phyloP scores from a whole-genome alignment of 805 yeast genomes.

The Saccharomyces paradoxus region DNA sequence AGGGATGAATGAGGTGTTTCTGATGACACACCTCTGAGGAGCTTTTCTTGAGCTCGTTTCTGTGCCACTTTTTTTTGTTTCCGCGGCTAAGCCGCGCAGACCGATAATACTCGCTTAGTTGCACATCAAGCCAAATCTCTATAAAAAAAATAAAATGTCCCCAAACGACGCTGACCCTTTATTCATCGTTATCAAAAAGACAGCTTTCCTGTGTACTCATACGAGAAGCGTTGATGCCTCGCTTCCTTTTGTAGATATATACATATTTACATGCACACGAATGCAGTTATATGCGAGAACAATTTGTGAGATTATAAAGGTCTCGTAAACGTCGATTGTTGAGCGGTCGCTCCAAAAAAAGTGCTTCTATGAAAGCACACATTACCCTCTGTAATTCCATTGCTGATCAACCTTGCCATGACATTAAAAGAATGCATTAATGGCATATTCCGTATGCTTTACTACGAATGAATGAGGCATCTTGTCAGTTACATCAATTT shows the following conservation, averaged over 20 bases:
- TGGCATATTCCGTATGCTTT: conserved; percentile 38
- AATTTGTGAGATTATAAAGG: not conserved
- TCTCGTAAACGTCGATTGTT: not conserved
- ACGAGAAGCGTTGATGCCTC: not conserved
- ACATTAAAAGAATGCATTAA: conserved; percentile 11
- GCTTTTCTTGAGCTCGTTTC: not conserved
- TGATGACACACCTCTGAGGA: not conserved
- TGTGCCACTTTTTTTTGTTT: not conserved
- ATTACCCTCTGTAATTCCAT: no score
- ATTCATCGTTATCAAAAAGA: not conserved
- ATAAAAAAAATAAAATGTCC: not conserved
- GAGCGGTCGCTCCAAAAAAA: not conserved
- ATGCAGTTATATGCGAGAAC: not conserved
- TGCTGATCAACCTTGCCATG: not conserved
- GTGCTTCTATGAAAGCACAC: not conserved
- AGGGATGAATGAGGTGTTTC: not conserved
- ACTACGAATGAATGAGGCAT: conserved; percentile 58
- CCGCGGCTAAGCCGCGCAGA: not conserved
- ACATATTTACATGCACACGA: not conserved
- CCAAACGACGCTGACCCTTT: not conserved
- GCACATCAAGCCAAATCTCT: not conserved
- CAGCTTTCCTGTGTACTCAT: not conserved
- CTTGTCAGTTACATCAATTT: conserved; percentile 27
- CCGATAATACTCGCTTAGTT: not conserved
- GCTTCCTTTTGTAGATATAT: not conserved